Evolutionary conservation across 1,284 basidiomycete species (phyloP).

Genomic region (Cutaneotrichosporon arboriforme): DNA sequence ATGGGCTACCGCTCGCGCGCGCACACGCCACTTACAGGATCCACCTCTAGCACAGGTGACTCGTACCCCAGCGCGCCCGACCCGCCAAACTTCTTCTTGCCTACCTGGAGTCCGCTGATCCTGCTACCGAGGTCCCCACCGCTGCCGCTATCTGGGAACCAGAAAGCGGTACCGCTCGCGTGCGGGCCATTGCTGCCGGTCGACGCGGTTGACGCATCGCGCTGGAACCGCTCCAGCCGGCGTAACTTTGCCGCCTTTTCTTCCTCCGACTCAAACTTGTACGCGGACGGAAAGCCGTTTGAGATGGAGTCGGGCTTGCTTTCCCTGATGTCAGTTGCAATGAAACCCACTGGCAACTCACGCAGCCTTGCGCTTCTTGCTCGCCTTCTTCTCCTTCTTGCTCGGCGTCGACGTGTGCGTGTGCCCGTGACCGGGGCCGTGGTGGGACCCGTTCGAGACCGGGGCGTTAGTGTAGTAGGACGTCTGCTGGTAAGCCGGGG

Average conservation of each 20-base stretch:
- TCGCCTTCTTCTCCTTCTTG: slow-evolving; percentile 15
- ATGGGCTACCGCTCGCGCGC: too few relatives aligned
- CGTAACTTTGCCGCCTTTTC: slow-evolving; percentile 39
- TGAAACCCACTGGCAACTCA: too few relatives aligned
- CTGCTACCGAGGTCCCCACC: slow-evolving; percentile 6
- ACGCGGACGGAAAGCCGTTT: slow-evolving; percentile 13
- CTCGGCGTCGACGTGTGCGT: not conserved
- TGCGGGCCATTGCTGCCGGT: slow-evolving; percentile 6
- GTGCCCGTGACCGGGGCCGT: not conserved
- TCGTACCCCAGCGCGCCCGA: slow-evolving; percentile 35
- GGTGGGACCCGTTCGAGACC: too few relatives aligned
- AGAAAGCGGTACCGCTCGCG: slow-evolving; percentile 12
- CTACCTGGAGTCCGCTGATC: slow-evolving; percentile 21
- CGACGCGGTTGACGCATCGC: slow-evolving; percentile 4
- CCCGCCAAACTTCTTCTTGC: slow-evolving; percentile 38
- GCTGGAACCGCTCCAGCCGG: slow-evolving; percentile 36
- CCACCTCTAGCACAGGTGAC: slow-evolving; percentile 41
- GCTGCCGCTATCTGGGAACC: slow-evolving; percentile 25
- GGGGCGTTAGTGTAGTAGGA: not conserved
- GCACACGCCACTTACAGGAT: slow-evolving; percentile 49
- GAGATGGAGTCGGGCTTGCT: slow-evolving; percentile 1
- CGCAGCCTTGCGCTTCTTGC: slow-evolving; percentile 42
- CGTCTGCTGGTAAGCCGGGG: not conserved
- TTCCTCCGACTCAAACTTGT: slow-evolving; percentile 25
- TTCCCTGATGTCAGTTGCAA: too few relatives aligned